Evolutionary conservation across 1,284 basidiomycete genomes (phyloP), one percentile per base, ranked within the genome.

Genomic region (Fomitopsis betulina): DNA sequence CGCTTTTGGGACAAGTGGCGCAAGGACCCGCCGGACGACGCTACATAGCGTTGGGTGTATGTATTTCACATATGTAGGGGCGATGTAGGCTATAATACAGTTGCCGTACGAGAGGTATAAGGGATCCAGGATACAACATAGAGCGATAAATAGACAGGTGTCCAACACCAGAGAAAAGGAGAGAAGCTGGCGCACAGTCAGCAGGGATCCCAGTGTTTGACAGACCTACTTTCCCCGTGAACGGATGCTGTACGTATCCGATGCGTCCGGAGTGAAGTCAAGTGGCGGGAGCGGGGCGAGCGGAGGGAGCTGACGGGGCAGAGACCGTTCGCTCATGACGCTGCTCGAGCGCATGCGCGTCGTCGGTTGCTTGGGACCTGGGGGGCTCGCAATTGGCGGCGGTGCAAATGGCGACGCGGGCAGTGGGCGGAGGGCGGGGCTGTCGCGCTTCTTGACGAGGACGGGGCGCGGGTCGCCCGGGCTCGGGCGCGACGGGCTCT

Each of bases 1-100:
- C 61, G 67, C 55, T 66, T 71, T 57, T 72, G 68, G 70, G 66
- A 67, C 50, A 65, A 63, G 47, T 65, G 65, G 60, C 62, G 61
- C 50, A 63, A 68, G 30, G 58, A 55, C 19, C 62, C 61, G 35
- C 62, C 65, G 13, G 65, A 67, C 23, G 64, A 68, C 54, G 45
- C 54, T 17, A 32, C 49, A n/a, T 51, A 47, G 30, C 15, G 8
- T 19, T 3, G 19, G 17, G 13, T 3, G 25, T 23, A 15, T 51
- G 49, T 51, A 35, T 2, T 19, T 6, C 12, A 21, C 30, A 47
- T 23, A 6, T 32, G 23, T 17, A 17, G 17, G 50, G 21, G n/a
- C 4, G 8, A n/a, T 51, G 50, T 52, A 52, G 33, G 32, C 50
- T 52, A 52, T 37, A 37, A 52, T 52, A 52, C 50, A 37, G 17